phyloP scores from a whole-genome alignment of 1,284 basidiomycete genomes.

The Sporisorium scitamineum region DNA sequence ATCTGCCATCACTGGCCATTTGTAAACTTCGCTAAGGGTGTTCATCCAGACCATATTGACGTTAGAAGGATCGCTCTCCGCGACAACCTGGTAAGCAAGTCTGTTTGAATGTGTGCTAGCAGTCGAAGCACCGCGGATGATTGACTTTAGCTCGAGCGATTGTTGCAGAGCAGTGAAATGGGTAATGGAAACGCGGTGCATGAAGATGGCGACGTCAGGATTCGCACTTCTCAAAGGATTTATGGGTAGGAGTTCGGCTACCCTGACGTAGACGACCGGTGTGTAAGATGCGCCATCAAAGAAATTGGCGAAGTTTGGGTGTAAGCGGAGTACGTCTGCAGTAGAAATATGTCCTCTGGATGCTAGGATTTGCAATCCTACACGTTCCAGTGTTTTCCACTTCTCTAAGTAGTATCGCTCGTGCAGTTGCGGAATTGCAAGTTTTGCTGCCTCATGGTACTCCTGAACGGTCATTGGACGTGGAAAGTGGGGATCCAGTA shows the following conservation, averaged over 20 bases:
- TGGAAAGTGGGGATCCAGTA: neutral
- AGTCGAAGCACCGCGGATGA: slow-evolving; percentile 3
- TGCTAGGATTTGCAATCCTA: too few species aligned
- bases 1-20: neutral
- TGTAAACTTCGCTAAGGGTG: slow-evolving; percentile 3
- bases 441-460: neutral
- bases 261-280: neutral
- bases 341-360: too few species aligned
- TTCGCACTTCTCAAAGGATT: slow-evolving; percentile 5
- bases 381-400: too few species aligned
- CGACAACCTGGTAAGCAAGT: neutral
- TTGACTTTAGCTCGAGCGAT: slow-evolving; percentile 3
- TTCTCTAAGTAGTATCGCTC: neutral
- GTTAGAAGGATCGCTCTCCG: neutral
- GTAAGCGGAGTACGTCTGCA: neutral
- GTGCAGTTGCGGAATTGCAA: neutral
- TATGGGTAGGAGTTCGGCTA: neutral
- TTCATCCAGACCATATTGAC: slow-evolving; percentile 5
- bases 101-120: too few species aligned
- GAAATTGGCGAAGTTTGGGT: slow-evolving; percentile 7
- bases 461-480: neutral
- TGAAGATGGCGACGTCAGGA: slow-evolving; percentile 27
- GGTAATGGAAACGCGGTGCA: neutral
- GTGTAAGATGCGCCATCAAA: slow-evolving; percentile 4
- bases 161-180: neutral